These are phyloP conservation scores for Gossypium ekmanianum DNA, from an alignment of 345 rosid genomes.

Conservation along the genomic window DNA sequence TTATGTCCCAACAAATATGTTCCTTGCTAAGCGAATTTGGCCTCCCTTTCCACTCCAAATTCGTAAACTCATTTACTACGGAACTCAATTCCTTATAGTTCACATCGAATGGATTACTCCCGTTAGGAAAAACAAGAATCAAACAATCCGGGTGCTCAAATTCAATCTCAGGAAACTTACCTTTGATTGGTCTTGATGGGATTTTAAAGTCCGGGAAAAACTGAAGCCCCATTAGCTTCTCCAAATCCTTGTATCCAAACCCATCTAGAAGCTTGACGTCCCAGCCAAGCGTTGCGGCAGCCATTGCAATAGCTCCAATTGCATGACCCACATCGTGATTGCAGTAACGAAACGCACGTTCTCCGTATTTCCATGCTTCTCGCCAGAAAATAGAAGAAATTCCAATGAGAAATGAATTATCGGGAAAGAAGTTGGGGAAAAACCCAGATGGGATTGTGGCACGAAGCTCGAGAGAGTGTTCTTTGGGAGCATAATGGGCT, in stretches of 20 bases:
- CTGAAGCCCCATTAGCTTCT: constrained; percentile 54
- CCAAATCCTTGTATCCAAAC: constrained; percentile 55
- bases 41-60: constrained; percentile 63
- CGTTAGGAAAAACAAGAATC: constrained; percentile 68
- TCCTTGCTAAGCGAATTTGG: constrained; percentile 70
- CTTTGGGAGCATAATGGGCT: constrained; percentile 79
- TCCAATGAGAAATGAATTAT: constrained; percentile 56
- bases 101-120: constrained; percentile 12
- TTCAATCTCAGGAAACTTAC: constrained; percentile 53
- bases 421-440: constrained; percentile 46
- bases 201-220: constrained; percentile 34
- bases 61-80: constrained; percentile 12
- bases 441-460: constrained; percentile 44
- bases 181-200: constrained; percentile 44
- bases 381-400: constrained; percentile 84
- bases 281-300: constrained; percentile 87
- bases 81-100: not conserved
- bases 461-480: constrained; percentile 78
- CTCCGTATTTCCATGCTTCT: constrained; percentile 96
- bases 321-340: constrained; percentile 93
- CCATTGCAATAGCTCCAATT: constrained; percentile 62
- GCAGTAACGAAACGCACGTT: constrained; percentile 77
- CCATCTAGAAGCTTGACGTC: constrained; percentile 88
- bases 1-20: constrained; percentile 78
- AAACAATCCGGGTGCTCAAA: constrained; percentile 86